Evolutionary conservation across 2,329 filamentous ascomycete genomes (phyloP), one percentile per base, ranked within the genome.

Genomic region (Paraphaeosphaeria sporulosa): DNA sequence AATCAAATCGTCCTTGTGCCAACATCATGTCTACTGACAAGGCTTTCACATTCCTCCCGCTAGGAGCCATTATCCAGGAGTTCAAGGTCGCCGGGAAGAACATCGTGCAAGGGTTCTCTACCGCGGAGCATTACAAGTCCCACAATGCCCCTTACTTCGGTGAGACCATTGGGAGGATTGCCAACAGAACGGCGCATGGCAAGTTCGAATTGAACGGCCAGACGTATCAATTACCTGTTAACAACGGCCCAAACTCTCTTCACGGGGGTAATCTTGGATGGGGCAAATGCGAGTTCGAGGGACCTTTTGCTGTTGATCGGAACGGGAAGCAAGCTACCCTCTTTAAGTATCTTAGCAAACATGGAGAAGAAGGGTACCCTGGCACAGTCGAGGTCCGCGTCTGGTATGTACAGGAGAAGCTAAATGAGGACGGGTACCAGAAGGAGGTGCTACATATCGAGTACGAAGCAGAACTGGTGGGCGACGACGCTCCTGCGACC

Each of bases 311-410:
- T 79, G 87, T 66, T 66, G 86, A 68, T 77, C 84, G 65, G 76
- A 82, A 81, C 62, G 82, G 81, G 9, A 73, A 79, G 59, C 73
- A 82, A 44, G 76, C 78, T 9, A 74, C 80, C 13, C 69, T 81
- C 54, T 84, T 83, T 79, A 82, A 76, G 64, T 82, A 87, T 63
- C 66, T 85, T 52, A 95, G 91, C 78, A 82, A 85, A 67, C 90
- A 98, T 72, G 92, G 91, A 6, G 94, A 98, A 61, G 90, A 97
- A 78, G 92, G 92, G 0, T 98, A 91, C 77, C 95, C 95, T 0
- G 95, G 95, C 1, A 91, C 91, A 0, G 89, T 98, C 2, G 87
- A 94, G 73, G 85, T 89, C 57, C 88, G 84, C 61, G 88, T 96
- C 32, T 89, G 88, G 78, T 99, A 98, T 78, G 92, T 89, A 0